A percentile compares a stretch with the other conserved stretches of the same genome.
phyloP scores from a whole-genome alignment of 177 flowering plant genomes.

The Tripterygium wilfordii region DNA sequence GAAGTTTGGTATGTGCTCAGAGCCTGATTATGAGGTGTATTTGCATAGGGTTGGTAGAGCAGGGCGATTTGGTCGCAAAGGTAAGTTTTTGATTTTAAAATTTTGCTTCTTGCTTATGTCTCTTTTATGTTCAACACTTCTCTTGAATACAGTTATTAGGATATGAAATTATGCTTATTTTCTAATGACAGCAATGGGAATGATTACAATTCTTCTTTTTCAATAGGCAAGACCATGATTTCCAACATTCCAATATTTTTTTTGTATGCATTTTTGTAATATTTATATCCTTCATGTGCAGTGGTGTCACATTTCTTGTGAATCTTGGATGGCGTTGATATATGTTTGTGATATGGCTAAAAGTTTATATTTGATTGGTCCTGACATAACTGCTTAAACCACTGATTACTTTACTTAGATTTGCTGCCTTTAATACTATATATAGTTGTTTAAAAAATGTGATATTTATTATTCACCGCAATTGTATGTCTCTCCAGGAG shows the following conservation, averaged over 20 bases:
- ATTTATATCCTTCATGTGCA: too few species aligned
- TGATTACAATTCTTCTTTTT: too few species aligned
- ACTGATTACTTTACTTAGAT: neutral
- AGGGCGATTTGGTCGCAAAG: constrained; percentile 98
- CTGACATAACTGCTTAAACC: too few species aligned
- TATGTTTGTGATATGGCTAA: too few species aligned
- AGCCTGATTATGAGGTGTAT: constrained; percentile 49
- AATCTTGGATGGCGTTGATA: too few species aligned
- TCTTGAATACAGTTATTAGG: neutral
- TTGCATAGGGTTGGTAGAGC: constrained; percentile 91
- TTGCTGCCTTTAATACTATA: neutral
- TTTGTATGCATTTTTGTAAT: too few species aligned
- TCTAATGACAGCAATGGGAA: too few species aligned
- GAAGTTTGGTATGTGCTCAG: constrained; percentile 28
- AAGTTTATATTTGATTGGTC: too few species aligned
- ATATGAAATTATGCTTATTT: too few species aligned
- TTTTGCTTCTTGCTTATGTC: neutral
- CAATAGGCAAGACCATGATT: too few species aligned
- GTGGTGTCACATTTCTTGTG: too few species aligned
- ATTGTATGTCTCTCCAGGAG: constrained; percentile 48
- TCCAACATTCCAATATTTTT: too few species aligned
- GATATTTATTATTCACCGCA: neutral
- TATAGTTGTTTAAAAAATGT: neutral
- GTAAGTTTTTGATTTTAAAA: constrained; percentile 24
- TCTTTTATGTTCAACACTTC: neutral